Evolutionary conservation across 495 filamentous ascomycete genomes (phyloP), one percentile per base, ranked within the genome.

Genomic region (Aspergillus campestris): DNA sequence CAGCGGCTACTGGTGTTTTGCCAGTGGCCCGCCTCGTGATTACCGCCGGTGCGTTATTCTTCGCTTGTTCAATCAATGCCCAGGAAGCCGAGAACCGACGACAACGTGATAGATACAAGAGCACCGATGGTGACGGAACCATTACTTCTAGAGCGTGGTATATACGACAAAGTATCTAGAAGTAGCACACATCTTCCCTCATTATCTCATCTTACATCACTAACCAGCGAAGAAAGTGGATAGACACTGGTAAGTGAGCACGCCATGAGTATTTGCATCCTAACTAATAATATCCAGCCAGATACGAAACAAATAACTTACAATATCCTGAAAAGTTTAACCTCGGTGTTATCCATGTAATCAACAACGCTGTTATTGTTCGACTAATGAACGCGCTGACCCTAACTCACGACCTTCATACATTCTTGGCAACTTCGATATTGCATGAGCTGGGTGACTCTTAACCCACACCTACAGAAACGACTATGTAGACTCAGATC

Each of bases 391-490:
- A 47, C 32, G 44, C 37, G 13, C 44, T 47, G 11, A 40, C 44
- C 18, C 34, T 47, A 5, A 40, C 37, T 7, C 36, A 40, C 1
- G 30, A 40, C 9, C 29, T 40, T 27, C 37, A 47, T 24, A 10
- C 1, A 8, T 40, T 40, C 14, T 47, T 13, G 44, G 37, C 24
- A 40, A 28, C 2, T 47, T 47, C 35, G 44, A 47, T n/a, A 40
- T 47, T 10, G 37, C 44, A 5, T 47, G 44, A 51, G 29, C 31
- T 5, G 24, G 29, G 38, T 11, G 14, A 3, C 12, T 4, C 18
- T 4, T 4, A 1, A 24, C 8, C 45, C 44, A 60, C 42, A 57
- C 50, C 14, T 60, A 60, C 40, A 50, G 40, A 11, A 57, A 57
- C 27, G 12, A 50, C 9, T 33, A 38, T 31, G 29, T 34, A 6